Conservation (phyloP, 352 stramenopile species). For the Aphanomyces stellatus region DNA sequence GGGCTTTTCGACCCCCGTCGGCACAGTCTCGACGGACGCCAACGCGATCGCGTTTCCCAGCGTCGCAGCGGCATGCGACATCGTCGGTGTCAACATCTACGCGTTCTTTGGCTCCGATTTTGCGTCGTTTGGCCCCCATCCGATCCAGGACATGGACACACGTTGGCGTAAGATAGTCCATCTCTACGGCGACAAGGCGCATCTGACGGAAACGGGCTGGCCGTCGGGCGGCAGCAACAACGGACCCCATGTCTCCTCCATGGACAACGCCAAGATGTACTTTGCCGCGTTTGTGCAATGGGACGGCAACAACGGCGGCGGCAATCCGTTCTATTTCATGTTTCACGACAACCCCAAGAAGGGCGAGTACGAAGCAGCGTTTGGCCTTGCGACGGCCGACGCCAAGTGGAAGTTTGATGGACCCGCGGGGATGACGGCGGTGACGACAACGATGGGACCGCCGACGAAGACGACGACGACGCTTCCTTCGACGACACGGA, state of each 20-base stretch:
- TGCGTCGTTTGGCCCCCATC: slow-evolving; percentile 5
- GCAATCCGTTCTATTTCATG: slow-evolving; percentile 22
- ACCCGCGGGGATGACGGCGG: background rate
- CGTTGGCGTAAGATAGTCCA: slow-evolving; percentile 36
- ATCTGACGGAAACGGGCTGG: slow-evolving; percentile 54
- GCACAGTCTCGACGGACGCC: slow-evolving; percentile 51
- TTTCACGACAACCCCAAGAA: slow-evolving; percentile 17
- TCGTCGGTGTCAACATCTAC: slow-evolving; percentile 59
- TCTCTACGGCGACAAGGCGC: slow-evolving; percentile 29
- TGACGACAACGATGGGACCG: too few species aligned
- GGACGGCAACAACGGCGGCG: slow-evolving; percentile 1
- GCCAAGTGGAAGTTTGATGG: slow-evolving; percentile 14
- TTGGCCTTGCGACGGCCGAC: slow-evolving; percentile 31
- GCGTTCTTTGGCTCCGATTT: slow-evolving; percentile 43
- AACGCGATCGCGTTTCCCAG: slow-evolving; percentile 34
- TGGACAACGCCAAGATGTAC: slow-evolving; percentile 21
- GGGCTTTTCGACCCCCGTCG: slow-evolving; percentile 25
- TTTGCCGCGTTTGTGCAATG: slow-evolving; percentile 14
- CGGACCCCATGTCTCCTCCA: slow-evolving; percentile 2
- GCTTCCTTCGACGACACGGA: background rate
- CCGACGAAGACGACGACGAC: background rate
- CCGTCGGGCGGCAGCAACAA: slow-evolving; percentile 20
- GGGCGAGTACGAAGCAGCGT: slow-evolving; percentile 41
- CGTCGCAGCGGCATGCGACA: slow-evolving; percentile 24
- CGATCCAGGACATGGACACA: slow-evolving; percentile 42